Evolutionary conservation across 2,329 filamentous ascomycete species (phyloP), one percentile per base, ranked within the genome.

Genomic region (Claviceps sp.): DNA sequence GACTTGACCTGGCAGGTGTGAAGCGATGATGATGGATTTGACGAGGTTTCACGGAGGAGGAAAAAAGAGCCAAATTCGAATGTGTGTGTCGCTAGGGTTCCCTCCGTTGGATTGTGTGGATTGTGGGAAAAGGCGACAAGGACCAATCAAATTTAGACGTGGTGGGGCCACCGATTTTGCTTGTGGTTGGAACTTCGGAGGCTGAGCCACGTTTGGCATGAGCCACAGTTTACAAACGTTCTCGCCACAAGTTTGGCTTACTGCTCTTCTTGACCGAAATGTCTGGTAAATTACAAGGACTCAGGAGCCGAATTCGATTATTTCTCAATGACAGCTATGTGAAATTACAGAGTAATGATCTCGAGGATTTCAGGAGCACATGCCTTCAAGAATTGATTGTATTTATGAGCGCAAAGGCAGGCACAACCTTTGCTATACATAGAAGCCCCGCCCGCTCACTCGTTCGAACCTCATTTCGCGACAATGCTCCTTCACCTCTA

Each of bases 61-160:
- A 67, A 67, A 64, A 66, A 67, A 66, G 56, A 62, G 60, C 55
- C 60, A 67, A 68, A 62, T 66, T 34, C 56, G 60, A 65, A 69
- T 65, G 62, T 69, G 67, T 67, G 68, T 68, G 66, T 60, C 62
- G 61, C 67, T 71, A 71, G 69, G 69, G 68, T 64, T 70, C 59
- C 59, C 50, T 57, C 57, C 30, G 30, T 3, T 30, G 26, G 26
- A 34, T 34, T 56, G 54, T 55, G 56, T 52, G 55, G 37, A 43
- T 50, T 43, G n/a, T 52, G 16, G 38, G 13, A 22, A 18, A 26
- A 34, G 11, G 9, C 20, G n/a, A 13, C 16, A 18, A 18, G 44
- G 50, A 50, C 69, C 69, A 70, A 71, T 70, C 53, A 67, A 47
- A 49, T 51, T n/a, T 24, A 7, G 20, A 5, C 2, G 2, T 30